Percentiles rank a stretch among this genome's conserved stretches.
These are phyloP conservation scores for Rhodocollybia butyracea DNA, from an alignment of 768 basidiomycete species.

Conservation along the genomic window DNA sequence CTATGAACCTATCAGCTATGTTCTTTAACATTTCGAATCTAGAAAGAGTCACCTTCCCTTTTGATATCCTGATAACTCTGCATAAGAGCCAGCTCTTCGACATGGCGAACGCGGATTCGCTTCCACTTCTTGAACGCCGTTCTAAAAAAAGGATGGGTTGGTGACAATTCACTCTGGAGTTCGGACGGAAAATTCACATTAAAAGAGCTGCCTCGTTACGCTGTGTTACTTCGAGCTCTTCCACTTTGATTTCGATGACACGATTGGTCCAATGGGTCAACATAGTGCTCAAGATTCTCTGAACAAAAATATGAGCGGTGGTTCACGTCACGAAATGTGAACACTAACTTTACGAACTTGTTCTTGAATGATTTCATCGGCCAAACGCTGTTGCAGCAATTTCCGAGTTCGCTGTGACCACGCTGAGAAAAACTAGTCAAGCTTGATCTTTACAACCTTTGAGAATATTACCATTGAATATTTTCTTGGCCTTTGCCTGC, in stretches of 20 bases:
- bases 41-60: constrained; percentile 55
- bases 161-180: not conserved
- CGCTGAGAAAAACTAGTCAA: constrained; percentile 27
- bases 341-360: constrained; percentile 37
- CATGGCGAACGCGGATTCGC: constrained; percentile 53
- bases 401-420: constrained; percentile 43
- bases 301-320: constrained; percentile 1
- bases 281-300: constrained; percentile 51
- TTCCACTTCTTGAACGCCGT: constrained; percentile 70
- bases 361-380: constrained; percentile 40
- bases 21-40: not conserved
- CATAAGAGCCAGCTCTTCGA: constrained; percentile 74
- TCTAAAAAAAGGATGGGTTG: constrained; percentile 28
- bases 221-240: constrained; percentile 63
- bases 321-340: not conserved
- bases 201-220: constrained; percentile 30
- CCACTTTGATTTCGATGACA: constrained; percentile 69
- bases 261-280: constrained; percentile 67
- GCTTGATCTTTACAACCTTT: constrained; percentile 11
- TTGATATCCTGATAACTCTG: constrained; percentile 81
- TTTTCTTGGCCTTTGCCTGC: constrained; percentile 28
- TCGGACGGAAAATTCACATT: constrained; percentile 23
- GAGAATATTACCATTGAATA: constrained; percentile 30
- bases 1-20: constrained; percentile 31
- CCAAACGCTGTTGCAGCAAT: constrained; percentile 36